Percentiles rank a stretch among this genome's conserved stretches.
These are phyloP conservation scores for Phytophthora idaei DNA, from an alignment of 352 stramenopile genomes.

Conservation along the genomic window DNA sequence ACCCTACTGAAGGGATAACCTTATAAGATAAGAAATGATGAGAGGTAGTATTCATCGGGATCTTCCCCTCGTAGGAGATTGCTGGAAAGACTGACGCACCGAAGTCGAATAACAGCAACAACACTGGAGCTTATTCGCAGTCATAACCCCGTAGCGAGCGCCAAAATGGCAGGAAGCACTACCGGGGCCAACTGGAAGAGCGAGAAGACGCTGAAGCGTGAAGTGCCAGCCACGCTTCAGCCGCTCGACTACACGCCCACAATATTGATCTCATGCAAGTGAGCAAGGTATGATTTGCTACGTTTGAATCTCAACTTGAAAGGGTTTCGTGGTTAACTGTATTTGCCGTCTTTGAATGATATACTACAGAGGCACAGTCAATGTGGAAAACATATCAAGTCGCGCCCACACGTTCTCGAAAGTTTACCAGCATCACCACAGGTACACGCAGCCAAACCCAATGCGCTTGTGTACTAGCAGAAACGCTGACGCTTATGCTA, in stretches of 20 bases:
- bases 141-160: not conserved
- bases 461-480: constrained; percentile 3
- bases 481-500: constrained; percentile 2
- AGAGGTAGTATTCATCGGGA: too few species aligned
- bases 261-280: constrained; percentile 59
- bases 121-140: not conserved
- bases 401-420: constrained; percentile 61
- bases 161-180: constrained; percentile 34
- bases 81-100: too few species aligned
- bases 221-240: constrained; percentile 55
- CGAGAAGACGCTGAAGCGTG: constrained; percentile 49
- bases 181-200: constrained; percentile 45
- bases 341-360: constrained; percentile 5
- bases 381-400: constrained; percentile 58
- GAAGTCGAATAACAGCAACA: too few species aligned
- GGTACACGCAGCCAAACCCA: constrained; percentile 25
- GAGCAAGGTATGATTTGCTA: constrained; percentile 43
- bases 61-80: too few species aligned
- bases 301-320: too few species aligned
- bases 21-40: constrained; percentile 1
- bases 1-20: constrained; percentile 2
- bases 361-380: constrained; percentile 39
- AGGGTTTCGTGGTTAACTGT: not conserved
- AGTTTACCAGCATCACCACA: constrained; percentile 48
- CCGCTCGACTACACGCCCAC: constrained; percentile 72